Conservation (phyloP, 306 rosid genomes). For the Vachellia pachyceras region DNA sequence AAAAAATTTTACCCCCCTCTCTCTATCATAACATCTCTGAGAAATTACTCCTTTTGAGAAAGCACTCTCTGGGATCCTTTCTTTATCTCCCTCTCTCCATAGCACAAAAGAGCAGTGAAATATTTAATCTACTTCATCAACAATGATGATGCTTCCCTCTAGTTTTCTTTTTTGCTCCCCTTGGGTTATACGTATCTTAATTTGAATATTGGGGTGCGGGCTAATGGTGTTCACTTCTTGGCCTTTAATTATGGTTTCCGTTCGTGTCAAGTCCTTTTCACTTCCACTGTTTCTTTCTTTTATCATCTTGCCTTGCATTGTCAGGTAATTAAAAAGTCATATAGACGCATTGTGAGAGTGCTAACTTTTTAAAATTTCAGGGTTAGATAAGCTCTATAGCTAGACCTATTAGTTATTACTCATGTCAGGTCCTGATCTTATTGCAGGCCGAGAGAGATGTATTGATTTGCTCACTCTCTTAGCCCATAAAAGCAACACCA, state of each 20-base stretch:
- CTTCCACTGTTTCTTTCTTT: slow-evolving; percentile 60
- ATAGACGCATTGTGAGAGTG: slow-evolving; percentile 38
- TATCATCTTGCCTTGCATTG: slow-evolving; percentile 74
- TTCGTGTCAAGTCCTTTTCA: slow-evolving; percentile 94
- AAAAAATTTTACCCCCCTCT: background rate
- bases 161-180: slow-evolving; percentile 24
- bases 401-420: slow-evolving; percentile 24
- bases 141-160: background rate
- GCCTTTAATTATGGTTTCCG: slow-evolving; percentile 69
- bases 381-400: background rate
- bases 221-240: slow-evolving; percentile 41
- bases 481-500: slow-evolving; percentile 36
- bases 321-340: slow-evolving; percentile 68
- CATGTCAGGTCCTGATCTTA: slow-evolving; percentile 59
- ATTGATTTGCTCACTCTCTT: slow-evolving; percentile 26
- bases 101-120: slow-evolving; percentile 23
- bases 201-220: slow-evolving; percentile 23
- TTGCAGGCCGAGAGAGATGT: slow-evolving; percentile 19
- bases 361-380: slow-evolving; percentile 41
- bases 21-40: slow-evolving; percentile 37
- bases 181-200: background rate
- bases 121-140: slow-evolving; percentile 19
- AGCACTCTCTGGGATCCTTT: slow-evolving; percentile 26
- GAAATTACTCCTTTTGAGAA: slow-evolving; percentile 44
- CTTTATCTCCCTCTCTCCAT: slow-evolving; percentile 28